Evolutionary conservation across 2,329 filamentous ascomycete species (phyloP).

Genomic region (Periconia macrospinosa): DNA sequence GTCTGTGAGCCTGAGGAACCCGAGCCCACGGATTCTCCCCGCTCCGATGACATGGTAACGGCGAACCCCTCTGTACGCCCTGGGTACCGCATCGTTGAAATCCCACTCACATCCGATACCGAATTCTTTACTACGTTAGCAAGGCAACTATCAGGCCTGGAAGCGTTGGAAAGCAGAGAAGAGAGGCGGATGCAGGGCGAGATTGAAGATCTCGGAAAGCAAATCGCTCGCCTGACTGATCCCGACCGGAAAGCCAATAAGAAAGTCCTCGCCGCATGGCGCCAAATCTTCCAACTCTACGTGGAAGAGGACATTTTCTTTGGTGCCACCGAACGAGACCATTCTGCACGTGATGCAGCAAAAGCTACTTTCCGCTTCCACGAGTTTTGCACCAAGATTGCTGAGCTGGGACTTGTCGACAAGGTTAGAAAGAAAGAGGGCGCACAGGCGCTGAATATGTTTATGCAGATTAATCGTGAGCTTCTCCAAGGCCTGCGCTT

Average conservation of each 20-base stretch:
- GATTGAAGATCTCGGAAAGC: conserved; percentile 65
- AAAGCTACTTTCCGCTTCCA: conserved; percentile 69
- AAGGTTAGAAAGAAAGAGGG: conserved; percentile 69
- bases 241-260: conserved; percentile 64
- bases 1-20: conserved; percentile 40
- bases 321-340: conserved; percentile 71
- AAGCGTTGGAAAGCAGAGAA: conserved; percentile 68
- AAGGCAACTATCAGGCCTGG: conserved; percentile 69
- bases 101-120: conserved; percentile 74
- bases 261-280: conserved; percentile 73
- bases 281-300: conserved; percentile 80
- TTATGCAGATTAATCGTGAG: conserved; percentile 71
- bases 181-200: conserved; percentile 64
- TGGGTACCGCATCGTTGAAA: conserved; percentile 60
- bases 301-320: conserved; percentile 81
- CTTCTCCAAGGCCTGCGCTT: conserved; percentile 82
- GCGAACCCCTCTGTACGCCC: conserved; percentile 1
- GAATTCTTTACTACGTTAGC: conserved; percentile 80
- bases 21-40: conserved; percentile 20
- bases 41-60: conserved; percentile 3
- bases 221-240: conserved; percentile 66
- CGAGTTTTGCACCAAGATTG: conserved; percentile 71
- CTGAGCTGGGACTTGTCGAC: conserved; percentile 59
- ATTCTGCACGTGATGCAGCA: conserved; percentile 66
- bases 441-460: conserved; percentile 64